Conservation (phyloP, 2,329 filamentous ascomycete genomes). For the Stachybotrys chartarum region DNA sequence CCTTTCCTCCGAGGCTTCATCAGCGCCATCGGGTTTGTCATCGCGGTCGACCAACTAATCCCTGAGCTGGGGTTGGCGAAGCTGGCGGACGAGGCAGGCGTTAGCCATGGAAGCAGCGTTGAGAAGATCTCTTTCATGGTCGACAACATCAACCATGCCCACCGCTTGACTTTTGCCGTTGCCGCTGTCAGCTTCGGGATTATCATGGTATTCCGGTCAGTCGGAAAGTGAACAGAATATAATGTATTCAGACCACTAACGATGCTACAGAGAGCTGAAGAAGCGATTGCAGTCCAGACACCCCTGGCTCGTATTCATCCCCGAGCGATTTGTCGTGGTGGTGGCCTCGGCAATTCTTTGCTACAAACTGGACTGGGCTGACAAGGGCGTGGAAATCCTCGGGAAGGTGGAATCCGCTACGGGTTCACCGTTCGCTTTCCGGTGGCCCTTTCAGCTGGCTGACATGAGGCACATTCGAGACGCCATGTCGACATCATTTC, state of each 20-base stretch:
- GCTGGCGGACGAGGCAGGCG: conserved; percentile 55
- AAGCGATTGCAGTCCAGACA: conserved; percentile 71
- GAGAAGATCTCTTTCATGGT: conserved; percentile 80
- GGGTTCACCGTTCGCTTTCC: conserved; percentile 69
- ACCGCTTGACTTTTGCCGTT: conserved; percentile 69
- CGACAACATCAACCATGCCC: conserved; percentile 56
- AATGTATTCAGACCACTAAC: neutral
- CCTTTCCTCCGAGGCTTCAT: conserved; percentile 95
- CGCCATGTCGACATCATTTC: conserved; percentile 82
- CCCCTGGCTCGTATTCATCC: conserved; percentile 77
- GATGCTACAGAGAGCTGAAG: conserved; percentile 62
- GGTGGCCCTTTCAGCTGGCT: conserved; percentile 73
- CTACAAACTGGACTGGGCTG: conserved; percentile 70
- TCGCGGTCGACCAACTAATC: conserved; percentile 89
- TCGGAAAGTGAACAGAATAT: neutral
- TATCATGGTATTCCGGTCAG: conserved; percentile 84
- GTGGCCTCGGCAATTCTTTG: conserved; percentile 75
- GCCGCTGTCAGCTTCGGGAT: conserved; percentile 73
- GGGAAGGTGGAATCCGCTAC: conserved; percentile 70
- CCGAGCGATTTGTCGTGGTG: conserved; percentile 86
- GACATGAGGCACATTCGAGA: conserved; percentile 79
- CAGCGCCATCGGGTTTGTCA: conserved; percentile 92
- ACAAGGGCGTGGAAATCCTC: conserved; percentile 73
- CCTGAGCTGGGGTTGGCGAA: conserved; percentile 75
- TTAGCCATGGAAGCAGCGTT: conserved; percentile 77